phyloP scores from a whole-genome alignment of 2,329 filamentous ascomycete genomes.

The Golovinomyces cichoracearum region DNA sequence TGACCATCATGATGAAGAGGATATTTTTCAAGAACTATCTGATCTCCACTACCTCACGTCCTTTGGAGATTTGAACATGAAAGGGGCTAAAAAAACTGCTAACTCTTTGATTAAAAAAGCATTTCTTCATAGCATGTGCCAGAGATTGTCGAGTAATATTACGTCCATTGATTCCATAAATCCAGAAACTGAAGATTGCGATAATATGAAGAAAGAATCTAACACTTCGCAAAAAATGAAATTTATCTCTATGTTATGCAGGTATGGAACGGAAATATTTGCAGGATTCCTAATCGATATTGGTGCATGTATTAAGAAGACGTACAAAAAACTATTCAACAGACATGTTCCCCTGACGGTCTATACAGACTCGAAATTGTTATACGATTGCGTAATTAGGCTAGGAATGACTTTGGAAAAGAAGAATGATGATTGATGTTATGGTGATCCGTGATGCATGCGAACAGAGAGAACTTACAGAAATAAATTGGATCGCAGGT shows the following conservation, averaged over 20 bases:
- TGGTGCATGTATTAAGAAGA: background rate
- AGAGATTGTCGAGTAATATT: too few species aligned
- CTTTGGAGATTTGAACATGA: too few species aligned
- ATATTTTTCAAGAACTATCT: background rate
- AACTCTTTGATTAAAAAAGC: too few species aligned
- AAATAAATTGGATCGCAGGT: background rate
- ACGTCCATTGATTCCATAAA: too few species aligned
- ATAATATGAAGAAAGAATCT: too few species aligned
- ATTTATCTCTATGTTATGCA: too few species aligned
- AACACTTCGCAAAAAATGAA: too few species aligned
- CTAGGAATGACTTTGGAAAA: background rate
- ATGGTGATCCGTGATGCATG: background rate
- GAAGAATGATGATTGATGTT: background rate
- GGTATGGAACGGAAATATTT: background rate
- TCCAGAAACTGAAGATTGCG: too few species aligned
- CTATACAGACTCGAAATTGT: background rate
- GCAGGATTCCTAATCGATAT: slow-evolving; percentile 2
- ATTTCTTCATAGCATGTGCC: too few species aligned
- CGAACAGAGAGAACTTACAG: background rate
- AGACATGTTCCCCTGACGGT: background rate
- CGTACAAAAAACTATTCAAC: background rate
- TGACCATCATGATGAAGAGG: background rate
- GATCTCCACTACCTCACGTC: too few species aligned
- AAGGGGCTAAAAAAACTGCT: too few species aligned
- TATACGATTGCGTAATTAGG: slow-evolving; percentile 1